Base-by-base conservation (phyloP, 169 alveolate genomes). In the Cryptosporidium xiaoi region DNA sequence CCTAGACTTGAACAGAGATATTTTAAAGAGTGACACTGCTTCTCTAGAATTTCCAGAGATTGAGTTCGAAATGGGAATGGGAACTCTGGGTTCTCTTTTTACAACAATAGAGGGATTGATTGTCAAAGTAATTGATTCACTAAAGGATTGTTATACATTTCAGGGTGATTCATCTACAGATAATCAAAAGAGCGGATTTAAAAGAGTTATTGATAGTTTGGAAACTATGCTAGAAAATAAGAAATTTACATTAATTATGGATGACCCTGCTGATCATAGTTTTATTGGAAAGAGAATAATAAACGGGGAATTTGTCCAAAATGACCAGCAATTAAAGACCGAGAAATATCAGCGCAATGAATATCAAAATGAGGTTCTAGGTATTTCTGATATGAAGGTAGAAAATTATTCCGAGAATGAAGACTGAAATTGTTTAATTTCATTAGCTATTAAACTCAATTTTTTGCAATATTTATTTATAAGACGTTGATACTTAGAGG, bases 31-130 rank as follows among this genome's bases (percentile, higher is more conserved):
- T 29, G 99, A 97, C 82, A 93, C 98, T 31, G 96, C 98, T 29
- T 66, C 95, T 20, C 87, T 98, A 27, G 82, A 66, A 3, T 96
- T 98, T 44, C 98, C 99, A 4, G 98, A 96, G 82, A 82, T 98
- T 40, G 99, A 98, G 51, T 90, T 98, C 51, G 97, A 94, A 65
- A 92, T 97, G 82, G 92, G 92, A 40, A 95, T 96, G 64, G 99
- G 99, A 7, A 93, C 96, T 5, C 51, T 94, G 40, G 98, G 98
- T 24, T 95, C 98, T 34, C 91, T 94, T 51, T 95, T 95, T 90
- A 96, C 99, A 18, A 98, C 99, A 8, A 94, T 98, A 62, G 99
- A 98, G 85, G 99, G 99, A 7, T 66, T 97, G 51, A 77, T 97
- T 12, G 92, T 77, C 29, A 92, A 95, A 90, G 90, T 95, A 27